Percentiles rank a stretch among this genome's conserved stretches.
phyloP scores from a whole-genome alignment of 768 basidiomycete species.

The Termitomyces sp. region DNA sequence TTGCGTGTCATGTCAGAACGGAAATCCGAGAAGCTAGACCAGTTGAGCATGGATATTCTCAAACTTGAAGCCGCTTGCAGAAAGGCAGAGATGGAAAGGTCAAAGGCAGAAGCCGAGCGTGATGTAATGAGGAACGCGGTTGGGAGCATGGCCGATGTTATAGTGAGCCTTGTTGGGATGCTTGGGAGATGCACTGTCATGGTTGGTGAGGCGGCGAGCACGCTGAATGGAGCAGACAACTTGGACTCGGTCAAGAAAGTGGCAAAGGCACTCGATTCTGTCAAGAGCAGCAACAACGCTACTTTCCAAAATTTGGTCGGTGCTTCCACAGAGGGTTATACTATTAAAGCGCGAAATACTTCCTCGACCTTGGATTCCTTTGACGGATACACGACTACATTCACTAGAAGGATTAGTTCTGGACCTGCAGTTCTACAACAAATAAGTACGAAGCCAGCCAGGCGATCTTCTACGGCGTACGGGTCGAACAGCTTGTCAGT shows the following conservation, averaged over 20 bases:
- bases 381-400: slow-evolving; percentile 43
- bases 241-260: slow-evolving; percentile 37
- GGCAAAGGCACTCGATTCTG: slow-evolving; percentile 41
- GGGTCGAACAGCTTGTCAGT: slow-evolving; percentile 36
- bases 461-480: slow-evolving; percentile 34
- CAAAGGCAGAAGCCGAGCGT: slow-evolving; percentile 61
- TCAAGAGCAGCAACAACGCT: slow-evolving; percentile 67
- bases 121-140: slow-evolving; percentile 60
- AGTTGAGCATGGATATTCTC: slow-evolving; percentile 61
- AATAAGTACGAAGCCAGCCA: slow-evolving; percentile 19
- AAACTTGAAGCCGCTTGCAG: slow-evolving; percentile 62
- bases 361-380: slow-evolving; percentile 41
- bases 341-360: slow-evolving; percentile 27
- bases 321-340: slow-evolving; percentile 59
- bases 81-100: slow-evolving; percentile 66
- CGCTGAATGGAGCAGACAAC: slow-evolving; percentile 27
- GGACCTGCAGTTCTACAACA: slow-evolving; percentile 40
- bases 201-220: slow-evolving; percentile 52
- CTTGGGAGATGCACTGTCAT: slow-evolving; percentile 74
- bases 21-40: slow-evolving; percentile 74
- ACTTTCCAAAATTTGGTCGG: slow-evolving; percentile 65
- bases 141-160: slow-evolving; percentile 56
- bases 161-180: slow-evolving; percentile 75
- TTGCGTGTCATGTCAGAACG: slow-evolving; percentile 80
- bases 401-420: slow-evolving; percentile 46